These are phyloP conservation scores for Bombardia bombarda DNA, from an alignment of 495 filamentous ascomycete genomes.

Conservation along the genomic window DNA sequence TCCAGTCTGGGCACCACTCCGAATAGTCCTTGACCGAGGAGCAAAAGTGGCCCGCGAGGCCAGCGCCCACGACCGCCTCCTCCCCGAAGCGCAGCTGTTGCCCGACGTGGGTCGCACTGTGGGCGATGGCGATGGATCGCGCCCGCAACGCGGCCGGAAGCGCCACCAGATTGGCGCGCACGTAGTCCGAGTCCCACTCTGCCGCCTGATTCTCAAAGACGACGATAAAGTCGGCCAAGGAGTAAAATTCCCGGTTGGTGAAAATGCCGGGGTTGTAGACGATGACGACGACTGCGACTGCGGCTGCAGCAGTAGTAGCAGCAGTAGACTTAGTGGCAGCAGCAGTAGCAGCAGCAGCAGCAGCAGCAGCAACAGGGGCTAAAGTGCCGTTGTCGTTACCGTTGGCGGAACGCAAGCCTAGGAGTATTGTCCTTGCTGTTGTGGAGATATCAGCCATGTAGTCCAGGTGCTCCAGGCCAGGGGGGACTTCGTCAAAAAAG, in stretches of 20 bases:
- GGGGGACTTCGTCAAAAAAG: conserved; percentile 17
- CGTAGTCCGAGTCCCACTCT: conserved; percentile 12
- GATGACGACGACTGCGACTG: conserved; percentile 1
- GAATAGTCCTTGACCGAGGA: conserved; percentile 15
- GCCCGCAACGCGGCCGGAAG: conserved; percentile 5
- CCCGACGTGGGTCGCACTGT: conserved; percentile 4
- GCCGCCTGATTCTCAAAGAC: conserved; percentile 19
- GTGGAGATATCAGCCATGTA: conserved; percentile 8
- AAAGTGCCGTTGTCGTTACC: no score
- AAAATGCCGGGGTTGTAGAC: conserved; percentile 23
- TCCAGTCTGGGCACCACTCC: conserved; percentile 13
- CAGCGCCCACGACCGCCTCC: conserved; percentile 7
- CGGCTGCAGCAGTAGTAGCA: no score
- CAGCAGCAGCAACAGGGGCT: no score
- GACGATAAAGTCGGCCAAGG: conserved; percentile 17
- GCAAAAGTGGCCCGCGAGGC: conserved; percentile 18
- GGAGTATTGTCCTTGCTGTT: background rate
- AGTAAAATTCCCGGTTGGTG: conserved; percentile 11
- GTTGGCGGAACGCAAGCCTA: background rate
- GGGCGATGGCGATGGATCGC: conserved; percentile 15
- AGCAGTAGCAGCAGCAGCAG: no score
- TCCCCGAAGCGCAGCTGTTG: conserved; percentile 7
- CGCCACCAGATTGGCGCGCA: conserved; percentile 5
- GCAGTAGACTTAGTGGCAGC: no score
- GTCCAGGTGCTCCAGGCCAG: background rate